Percentiles rank a stretch among this genome's conserved stretches.
These are phyloP conservation scores for Irpex sp. DNA, from an alignment of 1,284 basidiomycete genomes.

Conservation along the genomic window DNA sequence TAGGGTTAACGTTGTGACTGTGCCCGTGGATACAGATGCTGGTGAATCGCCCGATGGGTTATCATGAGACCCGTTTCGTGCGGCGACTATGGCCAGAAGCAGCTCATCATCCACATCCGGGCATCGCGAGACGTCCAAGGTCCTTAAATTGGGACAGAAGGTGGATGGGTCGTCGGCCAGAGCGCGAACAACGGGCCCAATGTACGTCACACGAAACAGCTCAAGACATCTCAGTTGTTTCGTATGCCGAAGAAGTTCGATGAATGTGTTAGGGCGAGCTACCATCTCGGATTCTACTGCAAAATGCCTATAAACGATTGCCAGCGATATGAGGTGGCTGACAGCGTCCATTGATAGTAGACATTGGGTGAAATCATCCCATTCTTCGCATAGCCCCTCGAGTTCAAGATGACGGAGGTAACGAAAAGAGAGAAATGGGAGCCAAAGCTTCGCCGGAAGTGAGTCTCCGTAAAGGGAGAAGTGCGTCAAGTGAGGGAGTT, in stretches of 20 bases:
- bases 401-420: conserved; percentile 22
- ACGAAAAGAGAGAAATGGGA: conserved; percentile 16
- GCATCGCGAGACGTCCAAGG: neutral
- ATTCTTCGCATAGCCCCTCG: conserved; percentile 3
- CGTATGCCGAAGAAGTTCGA: neutral
- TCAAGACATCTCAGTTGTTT: neutral
- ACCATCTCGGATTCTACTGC: neutral
- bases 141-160: neutral
- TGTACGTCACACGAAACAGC: neutral
- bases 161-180: neutral
- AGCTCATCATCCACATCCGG: neutral
- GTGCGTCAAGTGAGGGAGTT: neutral
- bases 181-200: neutral
- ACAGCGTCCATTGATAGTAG: conserved; percentile 8
- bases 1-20: conserved; percentile 1
- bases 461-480: neutral
- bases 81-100: neutral
- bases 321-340: conserved; percentile 13
- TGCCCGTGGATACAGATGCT: conserved; percentile 12
- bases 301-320: neutral
- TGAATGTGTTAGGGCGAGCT: neutral
- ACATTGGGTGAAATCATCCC: conserved; percentile 14
- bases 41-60: neutral
- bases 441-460: neutral
- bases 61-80: neutral